Percentiles rank a stretch among this genome's conserved stretches.
Conservation (phyloP, 495 filamentous ascomycete genomes). For the Daldinia decipiens region DNA sequence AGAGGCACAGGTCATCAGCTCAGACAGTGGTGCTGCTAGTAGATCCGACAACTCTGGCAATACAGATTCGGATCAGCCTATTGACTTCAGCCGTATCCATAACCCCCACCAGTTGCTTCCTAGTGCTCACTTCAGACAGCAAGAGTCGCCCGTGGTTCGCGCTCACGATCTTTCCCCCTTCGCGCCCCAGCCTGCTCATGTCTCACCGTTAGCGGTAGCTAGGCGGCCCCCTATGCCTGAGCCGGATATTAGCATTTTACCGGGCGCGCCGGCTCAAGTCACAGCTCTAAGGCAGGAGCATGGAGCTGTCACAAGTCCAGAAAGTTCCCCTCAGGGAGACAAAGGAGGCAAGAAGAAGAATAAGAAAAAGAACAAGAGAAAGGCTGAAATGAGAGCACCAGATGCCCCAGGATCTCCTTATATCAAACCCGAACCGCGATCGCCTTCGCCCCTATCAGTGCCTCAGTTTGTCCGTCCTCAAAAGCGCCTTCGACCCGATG, state of each 20-base stretch:
- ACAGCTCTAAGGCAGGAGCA: conserved; percentile 59
- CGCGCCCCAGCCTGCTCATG: conserved; percentile 83
- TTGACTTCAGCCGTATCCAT: conserved; percentile 50
- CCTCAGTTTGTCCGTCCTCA: conserved; percentile 60
- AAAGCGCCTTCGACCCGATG: conserved; percentile 63
- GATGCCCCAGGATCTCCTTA: conserved; percentile 61
- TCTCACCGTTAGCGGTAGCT: conserved; percentile 76
- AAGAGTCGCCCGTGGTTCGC: conserved; percentile 53
- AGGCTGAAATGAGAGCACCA: conserved; percentile 54
- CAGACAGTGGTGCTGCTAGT: conserved; percentile 53
- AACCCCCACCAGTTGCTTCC: conserved; percentile 49
- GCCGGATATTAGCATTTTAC: conserved; percentile 44
- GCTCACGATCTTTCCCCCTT: conserved; percentile 70
- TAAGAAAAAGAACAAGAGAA: conserved; percentile 64
- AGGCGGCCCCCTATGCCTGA: conserved; percentile 66
- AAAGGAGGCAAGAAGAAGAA: conserved; percentile 52
- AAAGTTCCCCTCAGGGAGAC: conserved; percentile 61
- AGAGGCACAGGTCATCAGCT: conserved; percentile 46
- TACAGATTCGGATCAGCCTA: conserved; percentile 50
- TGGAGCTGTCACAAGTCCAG: conserved; percentile 57
- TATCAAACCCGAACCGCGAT: conserved; percentile 89
- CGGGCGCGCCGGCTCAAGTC: conserved; percentile 60
- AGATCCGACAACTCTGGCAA: conserved; percentile 56
- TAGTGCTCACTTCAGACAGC: conserved; percentile 47
- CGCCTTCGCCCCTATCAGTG: conserved; percentile 76